A percentile compares a stretch with the other conserved stretches of the same genome.
Evolutionary conservation across 1,284 basidiomycete species (phyloP).

Genomic region (Ganoderma leucocontextum): DNA sequence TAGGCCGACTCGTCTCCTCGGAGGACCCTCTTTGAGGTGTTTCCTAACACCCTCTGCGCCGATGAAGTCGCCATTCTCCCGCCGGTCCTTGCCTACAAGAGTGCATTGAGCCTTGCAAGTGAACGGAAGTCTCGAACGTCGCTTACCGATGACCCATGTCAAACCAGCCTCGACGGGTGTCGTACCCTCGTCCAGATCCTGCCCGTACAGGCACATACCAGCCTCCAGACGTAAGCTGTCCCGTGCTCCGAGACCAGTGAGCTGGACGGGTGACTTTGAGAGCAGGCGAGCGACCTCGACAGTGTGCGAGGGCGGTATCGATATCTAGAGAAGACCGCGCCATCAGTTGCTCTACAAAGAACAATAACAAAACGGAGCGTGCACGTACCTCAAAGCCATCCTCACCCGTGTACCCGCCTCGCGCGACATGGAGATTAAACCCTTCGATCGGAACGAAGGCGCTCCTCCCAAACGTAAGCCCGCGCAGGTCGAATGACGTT

Average conservation of each 20-base stretch:
- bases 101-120: not conserved
- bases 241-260: slow-evolving; percentile 92
- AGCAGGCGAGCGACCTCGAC: slow-evolving; percentile 78
- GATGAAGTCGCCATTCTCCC: slow-evolving; percentile 79
- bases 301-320: slow-evolving; percentile 84
- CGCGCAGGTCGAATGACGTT: slow-evolving; percentile 76
- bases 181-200: slow-evolving; percentile 90
- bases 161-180: slow-evolving; percentile 92
- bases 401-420: slow-evolving; percentile 99
- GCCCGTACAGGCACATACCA: slow-evolving; percentile 98
- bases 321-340: slow-evolving; percentile 65
- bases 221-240: slow-evolving; percentile 96
- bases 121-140: slow-evolving; percentile 37
- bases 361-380: not conserved
- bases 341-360: not conserved
- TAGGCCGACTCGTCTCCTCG: slow-evolving; percentile 85
- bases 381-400: slow-evolving; percentile 91
- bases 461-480: slow-evolving; percentile 83
- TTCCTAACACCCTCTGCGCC: slow-evolving; percentile 83
- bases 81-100: slow-evolving; percentile 78
- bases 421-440: slow-evolving; percentile 88
- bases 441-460: slow-evolving; percentile 81
- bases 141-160: slow-evolving; percentile 88
- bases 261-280: slow-evolving; percentile 77
- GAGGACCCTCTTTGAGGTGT: slow-evolving; percentile 85